Conservation (phyloP, 2,329 filamentous ascomycete genomes). For the Zarea fungicola region DNA sequence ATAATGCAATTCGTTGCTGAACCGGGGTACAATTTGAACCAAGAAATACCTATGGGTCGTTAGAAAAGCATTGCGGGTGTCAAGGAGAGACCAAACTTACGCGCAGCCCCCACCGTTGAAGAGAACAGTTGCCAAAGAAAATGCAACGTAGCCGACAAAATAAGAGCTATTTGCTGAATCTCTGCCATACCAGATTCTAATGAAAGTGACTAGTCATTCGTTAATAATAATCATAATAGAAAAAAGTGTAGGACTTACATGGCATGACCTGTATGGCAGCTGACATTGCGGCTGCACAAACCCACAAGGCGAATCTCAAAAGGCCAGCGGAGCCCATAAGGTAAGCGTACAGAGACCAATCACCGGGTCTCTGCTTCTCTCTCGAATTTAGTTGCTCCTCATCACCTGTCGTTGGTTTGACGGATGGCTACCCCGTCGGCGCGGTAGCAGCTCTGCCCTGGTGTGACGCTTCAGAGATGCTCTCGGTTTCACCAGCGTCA, state of each 20-base stretch:
- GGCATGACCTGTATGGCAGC: background rate
- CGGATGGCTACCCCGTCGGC: too few relatives aligned
- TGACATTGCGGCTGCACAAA: background rate
- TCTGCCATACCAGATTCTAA: conserved; percentile 8
- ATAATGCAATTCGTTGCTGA: background rate
- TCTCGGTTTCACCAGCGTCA: background rate
- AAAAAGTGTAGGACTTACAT: background rate
- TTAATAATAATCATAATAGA: background rate
- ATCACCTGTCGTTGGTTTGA: too few relatives aligned
- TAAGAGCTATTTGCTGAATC: background rate
- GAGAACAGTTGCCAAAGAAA: background rate
- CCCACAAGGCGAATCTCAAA: too few relatives aligned
- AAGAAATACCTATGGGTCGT: background rate
- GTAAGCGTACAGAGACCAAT: too few relatives aligned
- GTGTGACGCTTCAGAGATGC: too few relatives aligned
- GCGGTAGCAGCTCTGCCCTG: too few relatives aligned
- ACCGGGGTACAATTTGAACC: background rate
- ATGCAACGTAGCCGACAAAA: conserved; percentile 3
- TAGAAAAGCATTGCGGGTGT: too few relatives aligned
- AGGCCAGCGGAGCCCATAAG: too few relatives aligned
- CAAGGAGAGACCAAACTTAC: background rate
- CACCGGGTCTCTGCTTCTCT: too few relatives aligned
- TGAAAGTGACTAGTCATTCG: conserved; percentile 2
- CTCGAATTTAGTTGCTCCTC: too few relatives aligned
- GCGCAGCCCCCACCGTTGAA: background rate